Percentiles rank a stretch among this genome's conserved stretches.
Conservation (phyloP, 768 basidiomycete species). For the Podaxis sp. region DNA sequence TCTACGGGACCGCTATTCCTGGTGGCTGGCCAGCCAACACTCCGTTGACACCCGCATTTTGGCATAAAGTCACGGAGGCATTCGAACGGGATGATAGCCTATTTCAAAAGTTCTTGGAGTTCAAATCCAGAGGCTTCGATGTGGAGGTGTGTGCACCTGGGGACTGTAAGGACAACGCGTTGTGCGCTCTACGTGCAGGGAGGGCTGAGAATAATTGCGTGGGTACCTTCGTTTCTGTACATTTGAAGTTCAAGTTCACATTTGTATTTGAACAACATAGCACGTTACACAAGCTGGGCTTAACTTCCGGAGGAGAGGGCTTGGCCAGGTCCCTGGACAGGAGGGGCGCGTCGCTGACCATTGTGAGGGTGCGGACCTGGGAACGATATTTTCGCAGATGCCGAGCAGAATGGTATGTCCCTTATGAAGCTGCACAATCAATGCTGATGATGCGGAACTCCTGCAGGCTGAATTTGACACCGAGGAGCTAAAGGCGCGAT, state of each 20-base stretch:
- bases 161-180: constrained; percentile 37
- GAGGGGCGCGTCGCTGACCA: constrained; percentile 22
- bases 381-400: constrained; percentile 27
- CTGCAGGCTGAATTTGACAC: not conserved
- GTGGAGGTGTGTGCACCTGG: constrained; percentile 32
- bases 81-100: constrained; percentile 46
- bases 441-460: not conserved
- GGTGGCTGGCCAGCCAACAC: constrained; percentile 36
- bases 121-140: constrained; percentile 38
- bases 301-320: constrained; percentile 23
- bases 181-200: constrained; percentile 45
- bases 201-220: constrained; percentile 46
- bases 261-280: constrained; percentile 12
- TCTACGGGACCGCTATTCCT: constrained; percentile 43
- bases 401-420: constrained; percentile 8
- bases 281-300: constrained; percentile 23
- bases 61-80: constrained; percentile 59
- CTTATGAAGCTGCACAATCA: not conserved
- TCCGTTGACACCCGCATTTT: constrained; percentile 52
- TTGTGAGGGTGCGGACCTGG: constrained; percentile 31
- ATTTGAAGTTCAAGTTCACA: no score
- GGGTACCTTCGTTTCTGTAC: constrained; percentile 14
- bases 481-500: not conserved
- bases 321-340: not conserved
- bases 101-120: constrained; percentile 46